Evolutionary conservation across 2,329 filamentous ascomycete species (phyloP), one percentile per base, ranked within the genome.

Genomic region (Hymenoscyphus infarciens): DNA sequence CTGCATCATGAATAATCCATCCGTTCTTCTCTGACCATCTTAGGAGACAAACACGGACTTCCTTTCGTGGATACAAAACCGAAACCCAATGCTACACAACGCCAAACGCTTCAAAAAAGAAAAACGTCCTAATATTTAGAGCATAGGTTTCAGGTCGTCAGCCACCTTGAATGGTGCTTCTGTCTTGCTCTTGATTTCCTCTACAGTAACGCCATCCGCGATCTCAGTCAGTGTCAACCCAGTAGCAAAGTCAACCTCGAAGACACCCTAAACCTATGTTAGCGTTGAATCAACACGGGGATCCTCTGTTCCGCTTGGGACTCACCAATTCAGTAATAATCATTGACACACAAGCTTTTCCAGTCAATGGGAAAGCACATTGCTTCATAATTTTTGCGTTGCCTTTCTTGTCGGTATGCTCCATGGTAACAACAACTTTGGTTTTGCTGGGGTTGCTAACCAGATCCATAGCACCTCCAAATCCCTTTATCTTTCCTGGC

Each of bases 391-490:
- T 96, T 88, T 97, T 97, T 63, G 93, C 83, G 75, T 90, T 89
- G 64, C 93, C 93, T 81, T 96, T 95, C 86, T 96, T 97, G 75
- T 96, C 93, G 13, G 91, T 95, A 79, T 97, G 93, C 78, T 97
- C 93, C 88, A 96, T 97, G 2, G 93, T 93, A 59, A 97, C 91
- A 1, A 97, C 93, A n/a, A 97, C 92, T 81, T 95, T 95, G 38
- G 92, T 97, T 68, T 82, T 82, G 68, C 85, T 85, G 0, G 92
- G 92, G 78, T 96, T 97, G 73, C 86, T 90, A 62, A 97, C 92
- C 31, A 97, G 81, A 77, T 97, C 92, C 92, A 97, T 97, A 62
- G 92, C 92, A 61, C 92, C 92, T 29, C 92, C 92, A 71, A 96
- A 94, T 55, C 92, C 92, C 84, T 96, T 96, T 60, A 75, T 72